Conservation (phyloP, 2,329 filamentous ascomycete species). For the Apiospora aurea region DNA sequence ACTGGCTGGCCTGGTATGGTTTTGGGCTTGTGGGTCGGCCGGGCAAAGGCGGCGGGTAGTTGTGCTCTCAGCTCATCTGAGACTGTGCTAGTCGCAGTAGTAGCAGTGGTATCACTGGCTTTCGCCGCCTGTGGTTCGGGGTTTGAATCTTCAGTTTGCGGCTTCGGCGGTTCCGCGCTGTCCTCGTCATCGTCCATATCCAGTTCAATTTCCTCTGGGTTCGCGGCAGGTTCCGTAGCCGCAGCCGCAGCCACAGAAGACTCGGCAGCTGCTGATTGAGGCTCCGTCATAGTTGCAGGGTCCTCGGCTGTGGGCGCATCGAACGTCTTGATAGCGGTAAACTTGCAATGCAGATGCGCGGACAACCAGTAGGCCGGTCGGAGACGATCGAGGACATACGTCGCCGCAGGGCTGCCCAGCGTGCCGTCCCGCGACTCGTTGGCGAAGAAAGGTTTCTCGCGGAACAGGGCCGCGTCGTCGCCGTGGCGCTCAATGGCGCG, state of each 20-base stretch:
- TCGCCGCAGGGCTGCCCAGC: slow-evolving; percentile 82
- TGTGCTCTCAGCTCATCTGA: slow-evolving; percentile 73
- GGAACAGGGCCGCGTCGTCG: slow-evolving; percentile 72
- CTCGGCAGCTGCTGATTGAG: not conserved
- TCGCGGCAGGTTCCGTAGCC: slow-evolving; percentile 43
- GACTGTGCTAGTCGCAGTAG: slow-evolving; percentile 47
- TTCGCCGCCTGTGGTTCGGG: slow-evolving; percentile 28
- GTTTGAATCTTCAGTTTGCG: slow-evolving; percentile 20
- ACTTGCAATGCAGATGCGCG: slow-evolving; percentile 92
- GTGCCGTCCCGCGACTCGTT: slow-evolving; percentile 77
- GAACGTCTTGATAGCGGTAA: slow-evolving; percentile 71
- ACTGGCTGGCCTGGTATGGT: slow-evolving; percentile 65
- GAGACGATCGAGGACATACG: slow-evolving; percentile 80
- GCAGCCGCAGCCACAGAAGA: not conserved
- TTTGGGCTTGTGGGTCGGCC: slow-evolving; percentile 45
- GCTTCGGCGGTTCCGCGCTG: not conserved
- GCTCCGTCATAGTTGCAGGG: slow-evolving; percentile 21
- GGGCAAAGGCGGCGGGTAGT: slow-evolving; percentile 77
- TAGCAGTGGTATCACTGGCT: slow-evolving; percentile 27
- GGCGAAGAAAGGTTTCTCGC: slow-evolving; percentile 76
- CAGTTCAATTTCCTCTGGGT: slow-evolving; percentile 75
- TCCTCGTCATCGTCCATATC: slow-evolving; percentile 60
- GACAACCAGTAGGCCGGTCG: slow-evolving; percentile 90
- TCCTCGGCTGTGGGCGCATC: slow-evolving; percentile 26
- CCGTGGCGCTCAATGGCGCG: slow-evolving; percentile 81